A percentile compares a stretch with the other conserved stretches of the same genome.
Conservation (phyloP, 371 early-diverging fungal species). For the Mortierella sp. region DNA sequence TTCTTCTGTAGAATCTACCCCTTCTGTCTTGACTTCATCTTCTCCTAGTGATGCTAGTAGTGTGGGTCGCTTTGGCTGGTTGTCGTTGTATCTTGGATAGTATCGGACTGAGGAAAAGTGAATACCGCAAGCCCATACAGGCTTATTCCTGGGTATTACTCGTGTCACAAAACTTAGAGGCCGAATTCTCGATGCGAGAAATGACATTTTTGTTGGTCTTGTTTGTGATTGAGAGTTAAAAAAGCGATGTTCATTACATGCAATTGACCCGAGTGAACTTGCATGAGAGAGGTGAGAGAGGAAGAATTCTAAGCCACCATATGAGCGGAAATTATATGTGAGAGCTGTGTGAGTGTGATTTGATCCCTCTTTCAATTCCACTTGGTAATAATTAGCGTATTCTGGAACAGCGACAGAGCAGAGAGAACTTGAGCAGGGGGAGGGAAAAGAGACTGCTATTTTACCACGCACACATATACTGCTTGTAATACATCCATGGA, state of each 20-base stretch:
- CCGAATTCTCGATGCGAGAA: slow-evolving; percentile 13
- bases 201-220: slow-evolving; percentile 17
- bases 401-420: not conserved
- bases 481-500: slow-evolving; percentile 14
- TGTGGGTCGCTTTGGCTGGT: not conserved
- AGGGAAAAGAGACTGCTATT: slow-evolving; percentile 8
- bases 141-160: slow-evolving; percentile 24
- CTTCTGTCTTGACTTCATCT: not conserved
- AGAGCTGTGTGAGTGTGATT: not conserved
- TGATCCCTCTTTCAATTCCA: slow-evolving; percentile 46
- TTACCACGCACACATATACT: slow-evolving; percentile 2
- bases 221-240: slow-evolving; percentile 10
- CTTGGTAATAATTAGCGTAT: slow-evolving; percentile 34
- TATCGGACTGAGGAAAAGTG: slow-evolving; percentile 14
- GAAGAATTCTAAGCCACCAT: slow-evolving; percentile 1
- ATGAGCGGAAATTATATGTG: slow-evolving; percentile 1
- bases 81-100: slow-evolving; percentile 3
- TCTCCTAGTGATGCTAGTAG: not conserved
- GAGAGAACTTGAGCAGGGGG: not conserved
- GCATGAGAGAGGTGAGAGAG: not conserved
- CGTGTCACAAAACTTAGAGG: slow-evolving; percentile 5
- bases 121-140: slow-evolving; percentile 24
- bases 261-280: not conserved
- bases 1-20: slow-evolving; percentile 1
- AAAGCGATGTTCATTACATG: not conserved